A percentile compares a stretch with the other conserved stretches of the same genome.
phyloP scores from a whole-genome alignment of 2,329 filamentous ascomycete genomes.

The Ustulina deusta region DNA sequence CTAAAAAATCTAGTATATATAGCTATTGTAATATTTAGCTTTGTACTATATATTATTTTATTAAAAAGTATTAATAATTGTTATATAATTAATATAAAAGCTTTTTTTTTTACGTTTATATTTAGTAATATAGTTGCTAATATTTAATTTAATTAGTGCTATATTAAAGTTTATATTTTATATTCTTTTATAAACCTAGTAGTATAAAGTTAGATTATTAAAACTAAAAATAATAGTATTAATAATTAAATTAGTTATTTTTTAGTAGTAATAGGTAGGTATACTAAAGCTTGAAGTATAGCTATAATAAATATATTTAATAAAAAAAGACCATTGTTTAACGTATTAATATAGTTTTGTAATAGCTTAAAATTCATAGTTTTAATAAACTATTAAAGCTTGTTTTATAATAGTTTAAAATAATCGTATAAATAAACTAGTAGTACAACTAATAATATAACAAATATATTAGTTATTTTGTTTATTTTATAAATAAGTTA shows the following conservation, averaged over 20 bases:
- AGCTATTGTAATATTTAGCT: background rate
- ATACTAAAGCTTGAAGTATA: background rate
- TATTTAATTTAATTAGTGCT: conserved; percentile 4
- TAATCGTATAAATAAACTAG: background rate
- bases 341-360: background rate
- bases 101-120: background rate
- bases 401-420: background rate
- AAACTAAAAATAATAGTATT: conserved; percentile 12
- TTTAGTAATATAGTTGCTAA: conserved; percentile 9
- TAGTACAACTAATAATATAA: background rate
- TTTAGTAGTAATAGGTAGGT: conserved; percentile 1
- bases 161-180: conserved; percentile 1
- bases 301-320: background rate
- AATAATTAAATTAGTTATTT: conserved; percentile 10
- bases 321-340: background rate
- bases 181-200: conserved; percentile 13
- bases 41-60: background rate
- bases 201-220: conserved; percentile 9
- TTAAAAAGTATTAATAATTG: background rate
- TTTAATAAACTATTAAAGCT: background rate
- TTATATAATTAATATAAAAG: too few relatives aligned
- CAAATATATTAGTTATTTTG: conserved; percentile 7
- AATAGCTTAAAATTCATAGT: background rate
- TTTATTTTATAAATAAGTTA: background rate
- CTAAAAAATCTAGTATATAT: conserved; percentile 11